Evolutionary conservation across 495 filamentous ascomycete genomes (phyloP), one percentile per base, ranked within the genome.

Genomic region (Tuber aestivum): DNA sequence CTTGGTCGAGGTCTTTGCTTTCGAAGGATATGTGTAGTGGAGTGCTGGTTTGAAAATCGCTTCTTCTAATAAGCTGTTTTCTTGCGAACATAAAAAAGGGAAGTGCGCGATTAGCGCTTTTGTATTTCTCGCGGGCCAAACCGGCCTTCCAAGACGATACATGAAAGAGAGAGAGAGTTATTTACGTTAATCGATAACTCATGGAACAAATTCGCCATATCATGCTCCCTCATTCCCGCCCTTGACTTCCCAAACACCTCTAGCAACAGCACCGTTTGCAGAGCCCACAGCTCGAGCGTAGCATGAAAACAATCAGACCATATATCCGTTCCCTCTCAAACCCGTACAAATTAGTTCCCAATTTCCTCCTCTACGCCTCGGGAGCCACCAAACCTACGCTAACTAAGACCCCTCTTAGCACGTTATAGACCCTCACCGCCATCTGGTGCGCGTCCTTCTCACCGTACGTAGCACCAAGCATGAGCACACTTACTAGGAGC

Each of bases 241-340:
- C 87, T 83, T 72, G 86, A 87, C 79, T 89, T 89, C 27, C 89
- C 88, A 77, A 89, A 89, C 45, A 87, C 88, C 75, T 89, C 87
- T 32, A 89, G 86, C n/a, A 90, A 81, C 71, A 89, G 82, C 78
- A 89, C 87, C 3, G 87, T 86, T 74, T 89, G 88, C 2, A 89
- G 80, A 27, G 87, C 85, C 87, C 87, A 89, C 0, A 88, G 84
- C 9, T 85, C 84, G 9, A 87, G 87, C 70, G 86, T 85, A 0
- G 87, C 81, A 23, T 72, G 72, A 41, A 69, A 76, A 32, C 65
- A 45, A 42, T 12, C 37, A 65, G 72, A 72, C 76, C 75, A 40
- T 32, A 48, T 45, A 65, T 40, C 72, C 65, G n/a, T 21, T 56
- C 23, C 32, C 20, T 3, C 41, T 16, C 45, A 65, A 16, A 35